phyloP scores from a whole-genome alignment of 306 rosid species.

The Macrotyloma uniflorum region DNA sequence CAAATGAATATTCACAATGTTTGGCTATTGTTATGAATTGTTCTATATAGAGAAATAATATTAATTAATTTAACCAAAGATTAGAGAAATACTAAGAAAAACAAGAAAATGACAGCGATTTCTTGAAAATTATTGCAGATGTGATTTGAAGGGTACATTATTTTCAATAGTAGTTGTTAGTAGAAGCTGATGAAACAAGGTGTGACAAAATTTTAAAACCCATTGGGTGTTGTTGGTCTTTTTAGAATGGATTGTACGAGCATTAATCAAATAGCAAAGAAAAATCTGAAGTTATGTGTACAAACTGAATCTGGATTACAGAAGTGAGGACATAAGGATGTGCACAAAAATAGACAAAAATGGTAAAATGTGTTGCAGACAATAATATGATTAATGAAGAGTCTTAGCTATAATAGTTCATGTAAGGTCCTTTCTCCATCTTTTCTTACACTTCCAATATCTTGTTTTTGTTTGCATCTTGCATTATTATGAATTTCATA shows the following conservation, averaged over 20 bases:
- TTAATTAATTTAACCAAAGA: no score
- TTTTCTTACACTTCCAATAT: not conserved
- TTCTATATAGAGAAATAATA: no score
- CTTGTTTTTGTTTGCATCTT: no score
- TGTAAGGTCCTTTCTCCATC: not conserved
- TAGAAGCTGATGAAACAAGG: no score
- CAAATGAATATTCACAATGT: no score
- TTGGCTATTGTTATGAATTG: no score
- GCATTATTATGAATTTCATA: no score
- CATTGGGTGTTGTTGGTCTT: not conserved
- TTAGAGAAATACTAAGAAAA: no score
- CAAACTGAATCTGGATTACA: conserved; percentile 17
- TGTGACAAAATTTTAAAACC: not conserved
- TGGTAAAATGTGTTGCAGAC: not conserved
- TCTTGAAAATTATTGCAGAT: no score
- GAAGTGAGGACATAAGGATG: conserved; percentile 30
- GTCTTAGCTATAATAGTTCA: not conserved
- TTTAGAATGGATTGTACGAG: not conserved
- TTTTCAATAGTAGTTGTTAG: no score
- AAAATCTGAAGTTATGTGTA: not conserved
- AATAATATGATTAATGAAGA: not conserved
- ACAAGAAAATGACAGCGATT: no score
- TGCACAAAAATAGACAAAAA: not conserved
- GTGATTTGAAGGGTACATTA: no score
- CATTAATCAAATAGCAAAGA: not conserved